Conservation (phyloP, 306 rosid genomes). For the Castanea crenata region DNA sequence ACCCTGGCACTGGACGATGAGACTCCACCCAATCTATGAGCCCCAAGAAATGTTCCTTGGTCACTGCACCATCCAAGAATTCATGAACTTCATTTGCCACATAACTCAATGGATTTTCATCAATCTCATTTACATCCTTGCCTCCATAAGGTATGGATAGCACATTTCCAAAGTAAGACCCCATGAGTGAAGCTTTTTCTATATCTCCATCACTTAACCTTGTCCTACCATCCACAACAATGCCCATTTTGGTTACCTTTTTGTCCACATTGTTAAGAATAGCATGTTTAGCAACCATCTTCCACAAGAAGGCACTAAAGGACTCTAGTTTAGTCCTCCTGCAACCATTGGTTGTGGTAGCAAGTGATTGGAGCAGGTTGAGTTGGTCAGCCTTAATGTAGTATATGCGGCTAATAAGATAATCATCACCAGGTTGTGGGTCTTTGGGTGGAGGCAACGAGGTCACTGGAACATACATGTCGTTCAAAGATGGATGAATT, state of each 20-base stretch:
- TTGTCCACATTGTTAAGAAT: neutral
- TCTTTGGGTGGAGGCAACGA: conserved; percentile 28
- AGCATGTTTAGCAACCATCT: conserved; percentile 46
- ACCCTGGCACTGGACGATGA: conserved; percentile 44
- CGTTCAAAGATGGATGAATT: conserved; percentile 36
- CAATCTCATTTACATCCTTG: conserved; percentile 33
- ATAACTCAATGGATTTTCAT: conserved; percentile 38
- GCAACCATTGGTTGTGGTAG: neutral
- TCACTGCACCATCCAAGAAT: conserved; percentile 32
- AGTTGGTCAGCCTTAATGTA: conserved; percentile 35
- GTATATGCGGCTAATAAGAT: conserved; percentile 61
- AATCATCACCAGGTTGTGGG: conserved; percentile 2
- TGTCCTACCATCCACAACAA: conserved; percentile 71
- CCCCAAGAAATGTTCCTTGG: conserved; percentile 61
- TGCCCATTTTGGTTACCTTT: conserved; percentile 52
- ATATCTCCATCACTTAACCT: conserved; percentile 23
- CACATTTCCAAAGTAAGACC: conserved; percentile 63
- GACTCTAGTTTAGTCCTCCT: conserved; percentile 55
- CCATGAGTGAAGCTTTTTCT: conserved; percentile 13
- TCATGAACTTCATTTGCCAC: conserved; percentile 46
- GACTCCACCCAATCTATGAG: conserved; percentile 83
- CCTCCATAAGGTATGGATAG: conserved; percentile 58
- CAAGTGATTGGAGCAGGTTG: conserved; percentile 41
- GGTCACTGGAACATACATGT: conserved; percentile 50
- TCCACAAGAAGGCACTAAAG: conserved; percentile 73